phyloP scores from a whole-genome alignment of 2,329 filamentous ascomycete genomes.

The Scortechinia acanthostroma region DNA sequence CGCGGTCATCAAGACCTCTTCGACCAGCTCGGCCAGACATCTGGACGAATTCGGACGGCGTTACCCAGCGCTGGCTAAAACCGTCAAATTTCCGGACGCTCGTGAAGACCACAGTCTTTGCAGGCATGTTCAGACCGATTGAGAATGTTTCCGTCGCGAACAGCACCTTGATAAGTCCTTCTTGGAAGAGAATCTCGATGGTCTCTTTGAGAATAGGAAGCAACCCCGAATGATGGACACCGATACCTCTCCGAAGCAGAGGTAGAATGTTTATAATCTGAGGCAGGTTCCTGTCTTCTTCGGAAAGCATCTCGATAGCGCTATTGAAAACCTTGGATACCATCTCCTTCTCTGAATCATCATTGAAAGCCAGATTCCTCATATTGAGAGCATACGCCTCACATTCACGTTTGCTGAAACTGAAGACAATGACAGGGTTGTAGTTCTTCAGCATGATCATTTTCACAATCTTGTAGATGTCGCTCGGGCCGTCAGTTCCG shows the following conservation, averaged over 20 bases:
- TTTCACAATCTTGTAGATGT: slow-evolving; percentile 95
- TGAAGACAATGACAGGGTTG: slow-evolving; percentile 98
- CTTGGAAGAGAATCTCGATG: slow-evolving; percentile 97
- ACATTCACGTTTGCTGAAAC: slow-evolving; percentile 96
- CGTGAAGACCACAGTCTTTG: slow-evolving; percentile 98
- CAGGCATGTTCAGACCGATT: slow-evolving; percentile 97
- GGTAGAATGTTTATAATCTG: slow-evolving; percentile 89
- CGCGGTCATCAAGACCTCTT: slow-evolving; percentile 92
- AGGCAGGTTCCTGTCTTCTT: slow-evolving; percentile 80
- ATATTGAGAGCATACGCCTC: slow-evolving; percentile 84
- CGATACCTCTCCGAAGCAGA: slow-evolving; percentile 82
- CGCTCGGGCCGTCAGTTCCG: slow-evolving; percentile 63
- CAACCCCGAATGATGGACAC: slow-evolving; percentile 92
- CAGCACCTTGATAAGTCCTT: slow-evolving; percentile 92
- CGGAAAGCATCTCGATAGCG: slow-evolving; percentile 84
- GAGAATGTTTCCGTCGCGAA: slow-evolving; percentile 99
- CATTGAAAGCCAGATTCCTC: slow-evolving; percentile 84
- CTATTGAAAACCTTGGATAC: slow-evolving; percentile 89
- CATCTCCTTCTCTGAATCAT: slow-evolving; percentile 90
- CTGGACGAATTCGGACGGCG: slow-evolving; percentile 92
- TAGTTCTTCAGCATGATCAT: slow-evolving; percentile 98
- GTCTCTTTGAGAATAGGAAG: slow-evolving; percentile 96
- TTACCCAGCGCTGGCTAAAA: slow-evolving; percentile 71
- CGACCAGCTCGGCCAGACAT: slow-evolving; percentile 97
- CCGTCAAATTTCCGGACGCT: slow-evolving; percentile 95